Percentiles rank a stretch among this genome's conserved stretches.
phyloP scores from a whole-genome alignment of 2,329 filamentous ascomycete genomes.

The Dryadomyces sulphureus region DNA sequence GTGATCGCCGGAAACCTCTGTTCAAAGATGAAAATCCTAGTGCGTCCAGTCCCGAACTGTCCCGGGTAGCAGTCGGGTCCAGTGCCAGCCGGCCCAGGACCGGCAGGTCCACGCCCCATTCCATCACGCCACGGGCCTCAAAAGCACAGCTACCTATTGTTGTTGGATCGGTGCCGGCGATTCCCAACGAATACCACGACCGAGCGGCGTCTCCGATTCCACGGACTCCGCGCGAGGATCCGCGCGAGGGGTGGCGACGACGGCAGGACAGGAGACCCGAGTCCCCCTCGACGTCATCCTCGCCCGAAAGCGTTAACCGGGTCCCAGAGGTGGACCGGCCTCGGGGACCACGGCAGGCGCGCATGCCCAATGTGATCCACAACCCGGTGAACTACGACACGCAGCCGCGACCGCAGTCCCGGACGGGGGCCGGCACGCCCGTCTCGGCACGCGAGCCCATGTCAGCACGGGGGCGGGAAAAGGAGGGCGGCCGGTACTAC shows the following conservation, averaged over 20 bases:
- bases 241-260: conserved; percentile 5
- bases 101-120: not conserved
- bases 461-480: not conserved
- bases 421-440: not conserved
- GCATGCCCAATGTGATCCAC: conserved; percentile 15
- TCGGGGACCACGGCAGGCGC: conserved; percentile 12
- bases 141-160: not conserved
- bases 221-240: conserved; percentile 5
- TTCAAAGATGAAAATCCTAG: not conserved
- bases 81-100: not conserved
- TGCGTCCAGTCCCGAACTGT: not conserved
- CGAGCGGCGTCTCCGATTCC: not conserved
- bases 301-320: conserved; percentile 12
- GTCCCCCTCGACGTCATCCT: conserved; percentile 16
- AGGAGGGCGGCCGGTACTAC: not conserved
- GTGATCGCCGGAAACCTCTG: not conserved
- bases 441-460: not conserved
- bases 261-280: conserved; percentile 13
- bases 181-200: not conserved
- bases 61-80: not conserved
- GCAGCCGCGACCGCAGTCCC: not conserved
- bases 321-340: conserved; percentile 7
- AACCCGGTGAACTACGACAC: conserved; percentile 6
- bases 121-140: not conserved
- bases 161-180: not conserved